Evolutionary conservation across 495 filamentous ascomycete genomes (phyloP).

Genomic region (Tuber brumale): DNA sequence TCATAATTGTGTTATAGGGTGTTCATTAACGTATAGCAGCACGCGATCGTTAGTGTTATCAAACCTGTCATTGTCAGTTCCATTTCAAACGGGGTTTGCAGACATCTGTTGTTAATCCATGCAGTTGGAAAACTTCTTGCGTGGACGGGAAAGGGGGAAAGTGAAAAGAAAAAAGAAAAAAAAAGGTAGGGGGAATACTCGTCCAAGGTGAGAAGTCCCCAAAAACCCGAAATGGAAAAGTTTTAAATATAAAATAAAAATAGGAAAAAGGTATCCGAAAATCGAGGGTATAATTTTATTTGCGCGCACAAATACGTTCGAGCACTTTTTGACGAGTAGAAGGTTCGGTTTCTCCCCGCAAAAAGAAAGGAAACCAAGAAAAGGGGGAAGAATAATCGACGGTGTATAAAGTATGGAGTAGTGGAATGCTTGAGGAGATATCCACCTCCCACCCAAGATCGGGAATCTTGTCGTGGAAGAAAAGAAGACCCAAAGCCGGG

Average conservation of each 20-base stretch:
- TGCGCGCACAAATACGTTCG: not conserved
- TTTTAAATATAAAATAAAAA: too few species aligned
- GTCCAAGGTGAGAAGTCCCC: not conserved
- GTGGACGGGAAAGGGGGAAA: not conserved
- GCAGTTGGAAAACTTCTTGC: not conserved
- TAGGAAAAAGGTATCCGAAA: not conserved
- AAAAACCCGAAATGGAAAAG: too few species aligned
- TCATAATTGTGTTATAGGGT: constrained; percentile 14
- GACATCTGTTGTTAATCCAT: not conserved
- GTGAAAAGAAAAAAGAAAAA: not conserved
- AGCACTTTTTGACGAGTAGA: not conserved
- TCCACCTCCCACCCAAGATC: not conserved
- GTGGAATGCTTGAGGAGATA: not conserved
- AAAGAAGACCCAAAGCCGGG: not conserved
- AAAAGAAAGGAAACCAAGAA: constrained; percentile 4
- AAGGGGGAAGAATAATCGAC: not conserved
- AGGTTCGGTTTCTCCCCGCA: not conserved
- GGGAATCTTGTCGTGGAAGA: not conserved
- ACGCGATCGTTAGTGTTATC: constrained; percentile 32
- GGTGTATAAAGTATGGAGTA: not conserved
- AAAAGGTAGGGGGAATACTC: not conserved
- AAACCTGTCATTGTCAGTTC: constrained; percentile 34
- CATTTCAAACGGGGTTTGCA: constrained; percentile 1
- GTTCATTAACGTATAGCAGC: constrained; percentile 34
- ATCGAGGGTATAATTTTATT: not conserved